These are phyloP conservation scores for Wickerhamiella sorbophila DNA, from an alignment of 805 yeast genomes.

Conservation along the genomic window DNA sequence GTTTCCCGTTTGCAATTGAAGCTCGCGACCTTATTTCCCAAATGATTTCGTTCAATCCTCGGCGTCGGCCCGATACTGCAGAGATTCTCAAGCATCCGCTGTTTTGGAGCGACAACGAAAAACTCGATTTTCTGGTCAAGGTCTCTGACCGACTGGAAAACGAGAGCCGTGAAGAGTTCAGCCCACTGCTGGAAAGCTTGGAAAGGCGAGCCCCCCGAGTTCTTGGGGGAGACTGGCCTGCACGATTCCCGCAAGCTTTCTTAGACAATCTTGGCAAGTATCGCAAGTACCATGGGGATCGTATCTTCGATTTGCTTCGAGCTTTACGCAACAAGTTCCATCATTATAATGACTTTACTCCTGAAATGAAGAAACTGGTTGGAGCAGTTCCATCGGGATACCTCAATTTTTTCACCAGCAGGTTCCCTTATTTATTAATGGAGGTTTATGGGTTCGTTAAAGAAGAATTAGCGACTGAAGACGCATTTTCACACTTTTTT, in stretches of 20 bases:
- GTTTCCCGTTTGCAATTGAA: slow-evolving; percentile 37
- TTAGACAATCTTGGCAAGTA: slow-evolving; percentile 79
- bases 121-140: slow-evolving; percentile 68
- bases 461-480: slow-evolving; percentile 47
- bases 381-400: slow-evolving; percentile 78
- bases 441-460: slow-evolving; percentile 52
- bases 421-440: slow-evolving; percentile 71
- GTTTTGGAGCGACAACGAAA: slow-evolving; percentile 66
- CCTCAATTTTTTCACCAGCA: slow-evolving; percentile 53
- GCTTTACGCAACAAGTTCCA: slow-evolving; percentile 89
- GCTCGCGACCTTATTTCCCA: slow-evolving; percentile 54
- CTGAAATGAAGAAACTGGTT: slow-evolving; percentile 45
- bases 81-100: slow-evolving; percentile 68
- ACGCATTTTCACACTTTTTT: slow-evolving; percentile 36
- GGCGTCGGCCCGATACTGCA: slow-evolving; percentile 53
- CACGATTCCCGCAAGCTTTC: slow-evolving; percentile 53
- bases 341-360: slow-evolving; percentile 69
- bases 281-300: slow-evolving; percentile 68
- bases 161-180: slow-evolving; percentile 69
- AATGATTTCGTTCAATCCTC: slow-evolving; percentile 63
- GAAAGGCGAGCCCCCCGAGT: slow-evolving; percentile 35
- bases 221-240: slow-evolving; percentile 63
- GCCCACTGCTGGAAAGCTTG: slow-evolving; percentile 38
- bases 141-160: slow-evolving; percentile 86
- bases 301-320: slow-evolving; percentile 71